Evolutionary conservation across 75 land plant genomes (phyloP).

Genomic region (Gnetum montanum): DNA sequence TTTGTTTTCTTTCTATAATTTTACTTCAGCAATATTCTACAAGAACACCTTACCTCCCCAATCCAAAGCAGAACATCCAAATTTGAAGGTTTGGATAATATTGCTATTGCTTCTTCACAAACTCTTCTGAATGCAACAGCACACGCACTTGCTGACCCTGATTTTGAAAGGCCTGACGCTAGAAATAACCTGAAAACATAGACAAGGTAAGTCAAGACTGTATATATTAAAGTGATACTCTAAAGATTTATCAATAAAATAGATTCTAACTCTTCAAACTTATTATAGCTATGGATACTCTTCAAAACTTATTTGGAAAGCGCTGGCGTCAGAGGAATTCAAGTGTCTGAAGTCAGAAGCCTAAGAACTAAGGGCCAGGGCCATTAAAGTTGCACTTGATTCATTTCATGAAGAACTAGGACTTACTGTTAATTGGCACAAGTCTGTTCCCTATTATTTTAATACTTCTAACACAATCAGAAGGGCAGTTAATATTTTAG

Average conservation of each 20-base stretch:
- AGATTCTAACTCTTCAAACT: neutral
- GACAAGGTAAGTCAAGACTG: neutral
- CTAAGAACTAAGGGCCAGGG: no score
- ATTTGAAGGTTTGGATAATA: constrained; percentile 58
- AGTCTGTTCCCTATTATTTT: no score
- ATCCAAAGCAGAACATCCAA: constrained; percentile 87
- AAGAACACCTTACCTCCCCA: constrained; percentile 88
- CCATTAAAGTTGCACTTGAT: no score
- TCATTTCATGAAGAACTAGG: no score
- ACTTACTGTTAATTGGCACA: no score
- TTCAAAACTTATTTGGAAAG: no score
- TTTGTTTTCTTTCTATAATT: neutral
- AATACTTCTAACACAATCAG: no score
- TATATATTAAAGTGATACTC: neutral
- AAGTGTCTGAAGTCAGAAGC: no score
- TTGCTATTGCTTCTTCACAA: constrained; percentile 77
- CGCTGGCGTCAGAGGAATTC: no score
- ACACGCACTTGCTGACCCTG: constrained; percentile 55
- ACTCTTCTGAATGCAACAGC: constrained; percentile 78
- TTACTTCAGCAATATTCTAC: neutral
- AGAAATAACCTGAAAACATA: constrained; percentile 71
- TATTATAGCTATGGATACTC: no score
- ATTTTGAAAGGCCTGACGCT: constrained; percentile 67
- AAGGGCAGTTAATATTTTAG: no score
- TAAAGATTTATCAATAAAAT: constrained; percentile 5